Evolutionary conservation across 306 rosid species (phyloP).

Genomic region (Cucurbita maxima): DNA sequence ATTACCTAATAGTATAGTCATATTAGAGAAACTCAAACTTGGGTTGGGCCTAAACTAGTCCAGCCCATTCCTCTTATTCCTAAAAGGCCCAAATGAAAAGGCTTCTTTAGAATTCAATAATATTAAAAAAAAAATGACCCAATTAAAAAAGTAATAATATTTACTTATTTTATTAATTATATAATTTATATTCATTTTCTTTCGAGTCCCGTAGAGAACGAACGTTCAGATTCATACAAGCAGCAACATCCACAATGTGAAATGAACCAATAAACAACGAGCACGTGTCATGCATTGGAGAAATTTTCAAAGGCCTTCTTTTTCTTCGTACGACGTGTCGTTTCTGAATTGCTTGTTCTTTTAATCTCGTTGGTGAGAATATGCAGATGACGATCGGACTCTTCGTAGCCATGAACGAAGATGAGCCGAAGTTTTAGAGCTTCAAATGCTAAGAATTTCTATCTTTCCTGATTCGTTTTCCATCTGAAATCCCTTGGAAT

Average conservation of each 20-base stretch:
- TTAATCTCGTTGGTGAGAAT: background rate
- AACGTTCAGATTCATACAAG: background rate
- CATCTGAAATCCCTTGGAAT: background rate
- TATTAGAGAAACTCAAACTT: too few relatives aligned
- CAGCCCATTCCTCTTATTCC: background rate
- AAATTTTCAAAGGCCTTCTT: background rate
- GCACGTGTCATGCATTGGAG: slow-evolving; percentile 63
- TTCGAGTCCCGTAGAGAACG: background rate
- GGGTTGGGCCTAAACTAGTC: background rate
- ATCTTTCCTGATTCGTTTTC: background rate
- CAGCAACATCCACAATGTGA: slow-evolving; percentile 16
- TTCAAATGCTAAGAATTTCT: background rate
- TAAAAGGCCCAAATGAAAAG: background rate
- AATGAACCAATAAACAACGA: slow-evolving; percentile 52
- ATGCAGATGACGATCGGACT: background rate
- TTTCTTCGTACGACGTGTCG: background rate
- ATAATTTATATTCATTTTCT: background rate
- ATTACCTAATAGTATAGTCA: too few relatives aligned
- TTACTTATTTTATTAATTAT: background rate
- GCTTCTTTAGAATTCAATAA: background rate
- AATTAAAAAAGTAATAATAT: background rate
- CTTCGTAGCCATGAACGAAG: slow-evolving; percentile 6
- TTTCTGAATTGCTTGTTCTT: background rate
- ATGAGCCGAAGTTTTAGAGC: background rate
- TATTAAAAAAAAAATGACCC: background rate